Conservation (phyloP, 2,329 filamentous ascomycete species). For the Phaeoacremonium minimum region DNA sequence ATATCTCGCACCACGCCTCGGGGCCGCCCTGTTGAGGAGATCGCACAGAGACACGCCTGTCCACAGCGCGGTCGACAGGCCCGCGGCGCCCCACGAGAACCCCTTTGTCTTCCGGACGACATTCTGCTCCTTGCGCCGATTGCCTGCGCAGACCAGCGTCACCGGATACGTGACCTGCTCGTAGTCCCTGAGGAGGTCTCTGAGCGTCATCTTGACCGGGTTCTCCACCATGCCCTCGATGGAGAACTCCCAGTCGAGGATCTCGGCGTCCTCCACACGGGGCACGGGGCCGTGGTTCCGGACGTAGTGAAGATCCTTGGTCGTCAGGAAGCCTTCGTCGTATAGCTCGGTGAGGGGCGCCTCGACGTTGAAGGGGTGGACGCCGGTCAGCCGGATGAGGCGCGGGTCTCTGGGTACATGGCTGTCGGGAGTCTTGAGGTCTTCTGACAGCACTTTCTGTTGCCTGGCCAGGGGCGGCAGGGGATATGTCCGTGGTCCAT, state of each 20-base stretch:
- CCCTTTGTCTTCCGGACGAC: slow-evolving; percentile 86
- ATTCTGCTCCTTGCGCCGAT: slow-evolving; percentile 90
- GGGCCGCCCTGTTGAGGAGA: slow-evolving; percentile 63
- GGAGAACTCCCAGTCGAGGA: slow-evolving; percentile 75
- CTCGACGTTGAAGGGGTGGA: slow-evolving; percentile 90
- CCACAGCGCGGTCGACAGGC: slow-evolving; percentile 81
- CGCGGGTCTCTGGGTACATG: slow-evolving; percentile 78
- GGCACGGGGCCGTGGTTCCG: slow-evolving; percentile 86
- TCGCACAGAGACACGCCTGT: slow-evolving; percentile 76
- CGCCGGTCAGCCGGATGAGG: slow-evolving; percentile 79
- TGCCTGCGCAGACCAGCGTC: slow-evolving; percentile 88
- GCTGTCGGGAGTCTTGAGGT: slow-evolving; percentile 76
- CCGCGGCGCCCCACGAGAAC: slow-evolving; percentile 89
- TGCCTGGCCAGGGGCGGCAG: slow-evolving; percentile 63
- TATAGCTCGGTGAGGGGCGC: slow-evolving; percentile 75
- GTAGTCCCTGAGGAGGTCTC: slow-evolving; percentile 68
- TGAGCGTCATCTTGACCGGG: slow-evolving; percentile 67
- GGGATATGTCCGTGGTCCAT: slow-evolving; percentile 40
- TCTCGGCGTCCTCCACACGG: slow-evolving; percentile 64
- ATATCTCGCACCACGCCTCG: slow-evolving; percentile 68
- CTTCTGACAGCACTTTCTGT: slow-evolving; percentile 64
- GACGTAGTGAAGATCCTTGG: slow-evolving; percentile 85
- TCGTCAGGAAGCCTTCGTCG: slow-evolving; percentile 79
- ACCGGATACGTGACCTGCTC: slow-evolving; percentile 82
- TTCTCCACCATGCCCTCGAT: slow-evolving; percentile 81